phyloP scores from a whole-genome alignment of 768 basidiomycete genomes.

The Phaffia australis region DNA sequence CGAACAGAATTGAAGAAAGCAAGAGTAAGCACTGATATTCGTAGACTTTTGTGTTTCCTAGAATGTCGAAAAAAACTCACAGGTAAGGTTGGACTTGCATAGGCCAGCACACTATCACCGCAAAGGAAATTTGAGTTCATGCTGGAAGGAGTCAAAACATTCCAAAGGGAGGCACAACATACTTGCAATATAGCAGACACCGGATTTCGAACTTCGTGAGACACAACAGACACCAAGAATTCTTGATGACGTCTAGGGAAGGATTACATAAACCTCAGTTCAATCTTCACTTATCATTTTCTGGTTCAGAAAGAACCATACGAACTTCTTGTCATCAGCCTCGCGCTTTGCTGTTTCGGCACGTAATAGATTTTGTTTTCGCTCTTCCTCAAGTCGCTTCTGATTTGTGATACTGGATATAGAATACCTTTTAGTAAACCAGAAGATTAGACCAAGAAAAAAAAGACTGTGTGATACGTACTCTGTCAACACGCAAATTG shows the following conservation, averaged over 20 bases:
- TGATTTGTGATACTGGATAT: slow-evolving; percentile 14
- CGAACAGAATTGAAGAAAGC: background rate
- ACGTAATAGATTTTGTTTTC: slow-evolving; percentile 4
- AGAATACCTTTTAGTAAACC: slow-evolving; percentile 31
- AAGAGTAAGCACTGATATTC: background rate
- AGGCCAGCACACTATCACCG: background rate
- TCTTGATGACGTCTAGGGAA: slow-evolving; percentile 13
- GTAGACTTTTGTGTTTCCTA: background rate
- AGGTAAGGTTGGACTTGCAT: slow-evolving; percentile 3
- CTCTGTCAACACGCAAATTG: slow-evolving; percentile 14
- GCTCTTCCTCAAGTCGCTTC: slow-evolving; percentile 11
- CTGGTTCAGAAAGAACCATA: no score
- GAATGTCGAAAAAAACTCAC: background rate
- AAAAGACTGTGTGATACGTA: no score
- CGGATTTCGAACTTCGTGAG: slow-evolving; percentile 21
- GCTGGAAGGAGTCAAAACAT: background rate
- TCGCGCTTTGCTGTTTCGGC: slow-evolving; percentile 17
- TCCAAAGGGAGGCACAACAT: background rate
- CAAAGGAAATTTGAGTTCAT: background rate
- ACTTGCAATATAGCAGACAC: slow-evolving; percentile 14
- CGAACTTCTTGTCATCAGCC: slow-evolving; percentile 18
- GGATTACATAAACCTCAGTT: no score
- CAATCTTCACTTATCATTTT: no score
- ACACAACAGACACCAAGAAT: slow-evolving; percentile 13
- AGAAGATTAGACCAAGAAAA: no score